Evolutionary conservation across 2,329 filamentous ascomycete genomes (phyloP), one percentile per base, ranked within the genome.

Genomic region (Tolypocladium guangdongense): DNA sequence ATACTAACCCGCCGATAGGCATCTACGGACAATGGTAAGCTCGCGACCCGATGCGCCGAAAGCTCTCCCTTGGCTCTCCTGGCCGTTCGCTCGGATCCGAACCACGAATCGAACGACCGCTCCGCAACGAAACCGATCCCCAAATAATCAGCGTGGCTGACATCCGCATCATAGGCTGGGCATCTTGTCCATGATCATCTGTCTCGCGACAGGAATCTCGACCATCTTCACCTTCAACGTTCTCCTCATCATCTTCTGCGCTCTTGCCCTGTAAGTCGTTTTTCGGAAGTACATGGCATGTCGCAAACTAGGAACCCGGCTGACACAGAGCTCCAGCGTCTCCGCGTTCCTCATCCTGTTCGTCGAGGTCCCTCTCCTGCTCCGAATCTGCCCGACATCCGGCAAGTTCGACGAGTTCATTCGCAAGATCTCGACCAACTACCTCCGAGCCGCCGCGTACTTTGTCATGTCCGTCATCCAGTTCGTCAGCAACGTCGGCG

Each of bases 311-410:
- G 37, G 22, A 36, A 18, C 5, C 32, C 49, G 33, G 55, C 56
- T 54, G 49, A 55, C 33, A 27, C 18, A 6, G 8, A 32, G 32
- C 12, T 45, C 10, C 60, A 92, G 88, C 46, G 75, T 79, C 56
- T 90, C 79, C 50, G 79, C 83, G 16, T 82, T 90, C 62, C 64
- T 91, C 62, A 86, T 93, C 65, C 75, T 93, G 66, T 93, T 93
- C 72, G 79, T 92, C 66, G 88, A 99, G 71, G 86, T 99, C 20
- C 93, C 93, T 32, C 85, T 97, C 55, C 87, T 99, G 54, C 85
- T 99, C 57, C 88, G 93, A 72, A 96, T 99, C 75, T 99, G 93
- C 76, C 93, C 93, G 55, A 99, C 93, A 7, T 97, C 92, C 16
- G 72, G 85, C 59, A 84, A 81, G 59, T 99, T 99, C 74, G 93